These are phyloP conservation scores for Gamsiella multidivaricata DNA, from an alignment of 192 early-diverging fungal species.

Conservation along the genomic window DNA sequence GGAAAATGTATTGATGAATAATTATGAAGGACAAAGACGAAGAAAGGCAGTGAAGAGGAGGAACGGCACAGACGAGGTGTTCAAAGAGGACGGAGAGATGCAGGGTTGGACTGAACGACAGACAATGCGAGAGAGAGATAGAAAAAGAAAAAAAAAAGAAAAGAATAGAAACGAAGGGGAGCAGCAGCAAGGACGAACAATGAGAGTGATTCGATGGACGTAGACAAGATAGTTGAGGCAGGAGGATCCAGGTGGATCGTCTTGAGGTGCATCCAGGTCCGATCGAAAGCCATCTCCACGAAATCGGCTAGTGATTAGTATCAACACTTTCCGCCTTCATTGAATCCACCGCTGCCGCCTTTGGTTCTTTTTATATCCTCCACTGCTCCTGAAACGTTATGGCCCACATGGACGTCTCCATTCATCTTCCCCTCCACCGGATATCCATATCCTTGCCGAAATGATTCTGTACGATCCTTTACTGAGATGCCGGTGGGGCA, in stretches of 20 bases:
- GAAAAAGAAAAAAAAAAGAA: background rate
- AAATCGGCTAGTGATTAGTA: no score
- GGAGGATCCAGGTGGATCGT: no score
- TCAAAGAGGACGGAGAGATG: background rate
- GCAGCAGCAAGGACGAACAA: background rate
- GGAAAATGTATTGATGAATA: conserved; percentile 8
- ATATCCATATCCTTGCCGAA: conserved; percentile 6
- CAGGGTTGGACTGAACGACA: background rate
- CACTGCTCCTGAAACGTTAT: background rate
- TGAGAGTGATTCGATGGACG: no score
- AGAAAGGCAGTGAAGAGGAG: background rate
- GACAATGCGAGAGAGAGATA: background rate
- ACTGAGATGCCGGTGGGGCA: conserved; percentile 54
- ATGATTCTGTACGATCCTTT: conserved; percentile 11
- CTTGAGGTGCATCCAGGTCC: no score
- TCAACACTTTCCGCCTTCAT: no score
- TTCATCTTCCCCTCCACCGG: background rate
- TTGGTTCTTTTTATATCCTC: background rate
- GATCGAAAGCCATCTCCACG: no score
- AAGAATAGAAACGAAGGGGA: background rate
- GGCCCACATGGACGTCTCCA: no score
- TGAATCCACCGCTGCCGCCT: background rate
- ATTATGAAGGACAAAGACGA: background rate
- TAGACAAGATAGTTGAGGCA: no score
- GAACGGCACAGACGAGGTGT: background rate